These are phyloP conservation scores for Cordyceps javanica DNA, from an alignment of 2,329 filamentous ascomycete species.

Conservation along the genomic window DNA sequence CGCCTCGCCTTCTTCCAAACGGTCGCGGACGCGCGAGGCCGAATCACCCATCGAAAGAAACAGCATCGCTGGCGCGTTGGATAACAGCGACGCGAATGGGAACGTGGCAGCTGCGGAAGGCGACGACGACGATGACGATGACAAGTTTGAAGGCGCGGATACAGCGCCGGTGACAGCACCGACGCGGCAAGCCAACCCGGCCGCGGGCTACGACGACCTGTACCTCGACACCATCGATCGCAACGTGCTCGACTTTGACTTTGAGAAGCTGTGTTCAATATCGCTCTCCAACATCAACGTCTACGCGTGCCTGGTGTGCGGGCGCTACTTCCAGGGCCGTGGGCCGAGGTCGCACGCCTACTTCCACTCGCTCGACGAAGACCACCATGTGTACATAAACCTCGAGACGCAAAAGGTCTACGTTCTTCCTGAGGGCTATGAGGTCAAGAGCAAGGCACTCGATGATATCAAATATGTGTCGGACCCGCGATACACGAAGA, in stretches of 20 bases:
- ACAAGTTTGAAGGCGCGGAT: constrained; percentile 35
- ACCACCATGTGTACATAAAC: constrained; percentile 97
- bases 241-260: constrained; percentile 91
- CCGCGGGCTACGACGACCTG: constrained; percentile 86
- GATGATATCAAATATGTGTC: constrained; percentile 99
- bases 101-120: constrained; percentile 17
- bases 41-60: constrained; percentile 31
- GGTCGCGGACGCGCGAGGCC: constrained; percentile 45
- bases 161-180: constrained; percentile 35
- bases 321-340: constrained; percentile 94
- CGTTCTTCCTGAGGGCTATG: constrained; percentile 92
- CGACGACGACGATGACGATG: constrained; percentile 29
- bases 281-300: constrained; percentile 98
- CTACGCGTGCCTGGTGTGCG: constrained; percentile 94
- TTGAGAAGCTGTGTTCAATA: constrained; percentile 95
- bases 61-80: constrained; percentile 22
- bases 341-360: constrained; percentile 94
- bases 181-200: constrained; percentile 67
- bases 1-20: constrained; percentile 54
- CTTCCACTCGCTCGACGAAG: constrained; percentile 91
- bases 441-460: constrained; percentile 87
- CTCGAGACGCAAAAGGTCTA: constrained; percentile 90
- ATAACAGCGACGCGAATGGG: constrained; percentile 26
- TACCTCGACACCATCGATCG: constrained; percentile 97
- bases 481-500: constrained; percentile 76